Base-by-base conservation (phyloP, 2,329 filamentous ascomycete genomes). In the Xylariaceae sp. region DNA sequence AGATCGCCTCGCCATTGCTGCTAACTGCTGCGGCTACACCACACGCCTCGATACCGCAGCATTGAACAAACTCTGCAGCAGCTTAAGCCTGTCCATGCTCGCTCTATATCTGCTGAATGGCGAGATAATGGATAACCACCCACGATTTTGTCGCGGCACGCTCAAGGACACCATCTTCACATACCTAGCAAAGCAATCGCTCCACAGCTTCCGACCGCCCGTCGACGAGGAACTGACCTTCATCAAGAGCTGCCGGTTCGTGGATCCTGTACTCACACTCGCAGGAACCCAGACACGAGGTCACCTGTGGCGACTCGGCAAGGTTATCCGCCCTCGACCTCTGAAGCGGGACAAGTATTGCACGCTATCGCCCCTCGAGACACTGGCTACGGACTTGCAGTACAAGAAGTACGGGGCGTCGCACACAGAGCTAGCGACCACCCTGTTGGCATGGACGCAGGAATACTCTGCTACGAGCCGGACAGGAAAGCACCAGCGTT, bases 41-140 rank as follows among this genome's bases (percentile, higher is more conserved):
- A 64, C 63, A 9, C 68, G 68, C 3, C 67, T 71, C 16, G 56
- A 67, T 34, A 67, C 67, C 2, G 36, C 45, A 14, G 48, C 59
- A 3, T 60, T 69, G 11, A 66, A 67, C 31, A 56, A 26, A 34
- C 17, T 55, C 16, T 41, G 61, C 44, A 51, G 52, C 31, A 71
- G 68, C 53, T 54, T 71, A 40, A 70, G 67, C 39, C 34, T 71
- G 1, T 66, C 63, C 1, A 63, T 70, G 45, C 59, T 71, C 16
- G 60, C 67, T 14, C 53, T 70, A 3, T 71, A 64, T 41, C 61
- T 71, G 5, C 51, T 71, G 12, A 71, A 71, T 44, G 68, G 68
- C 51, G 68, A 71, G 61, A 66, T 71, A 36, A 60, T 71, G 37
- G 66, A 69, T 29, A 71, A 71, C 41, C 37, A 67, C 23, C 66